phyloP scores from a whole-genome alignment of 495 filamentous ascomycete genomes.

The Neurospora sp. region DNA sequence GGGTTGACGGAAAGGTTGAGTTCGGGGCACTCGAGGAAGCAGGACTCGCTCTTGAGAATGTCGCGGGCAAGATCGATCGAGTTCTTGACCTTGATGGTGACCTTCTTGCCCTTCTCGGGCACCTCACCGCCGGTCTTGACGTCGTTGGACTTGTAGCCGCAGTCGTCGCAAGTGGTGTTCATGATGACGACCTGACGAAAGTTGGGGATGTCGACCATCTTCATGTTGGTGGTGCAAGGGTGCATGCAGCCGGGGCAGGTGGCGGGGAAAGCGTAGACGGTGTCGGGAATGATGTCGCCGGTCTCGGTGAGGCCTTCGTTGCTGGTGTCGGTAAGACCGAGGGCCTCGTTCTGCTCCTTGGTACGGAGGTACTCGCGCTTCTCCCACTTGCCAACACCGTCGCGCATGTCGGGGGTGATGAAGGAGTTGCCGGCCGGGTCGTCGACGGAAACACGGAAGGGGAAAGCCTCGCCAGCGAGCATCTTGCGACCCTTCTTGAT shows the following conservation, averaged over 20 bases:
- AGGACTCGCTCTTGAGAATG: conserved; percentile 94
- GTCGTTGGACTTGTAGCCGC: conserved; percentile 90
- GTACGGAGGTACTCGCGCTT: conserved; percentile 73
- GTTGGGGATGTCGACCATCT: conserved; percentile 90
- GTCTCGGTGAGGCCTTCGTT: conserved; percentile 37
- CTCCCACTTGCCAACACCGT: conserved; percentile 69
- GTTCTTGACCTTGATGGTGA: conserved; percentile 64
- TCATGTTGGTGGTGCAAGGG: conserved; percentile 77
- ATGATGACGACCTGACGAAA: conserved; percentile 94
- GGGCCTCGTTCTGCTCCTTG: conserved; percentile 69
- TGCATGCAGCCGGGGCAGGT: conserved; percentile 84
- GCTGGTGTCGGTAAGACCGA: conserved; percentile 50
- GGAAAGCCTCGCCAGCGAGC: conserved; percentile 61
- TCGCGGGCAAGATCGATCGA: conserved; percentile 76
- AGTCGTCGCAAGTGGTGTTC: conserved; percentile 77
- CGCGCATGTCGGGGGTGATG: conserved; percentile 75
- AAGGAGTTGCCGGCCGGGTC: conserved; percentile 96
- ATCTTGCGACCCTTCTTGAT: conserved; percentile 62
- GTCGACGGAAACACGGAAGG: conserved; percentile 79
- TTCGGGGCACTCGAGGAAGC: conserved; percentile 72
- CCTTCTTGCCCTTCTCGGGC: conserved; percentile 74
- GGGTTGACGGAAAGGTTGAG: conserved; percentile 74
- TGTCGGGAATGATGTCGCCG: conserved; percentile 74
- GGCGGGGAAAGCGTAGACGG: conserved; percentile 82
- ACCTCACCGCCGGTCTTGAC: conserved; percentile 93